A percentile compares a stretch with the other conserved stretches of the same genome.
phyloP scores from a whole-genome alignment of 1,284 basidiomycete genomes.

The Leccinum angustisporum region DNA sequence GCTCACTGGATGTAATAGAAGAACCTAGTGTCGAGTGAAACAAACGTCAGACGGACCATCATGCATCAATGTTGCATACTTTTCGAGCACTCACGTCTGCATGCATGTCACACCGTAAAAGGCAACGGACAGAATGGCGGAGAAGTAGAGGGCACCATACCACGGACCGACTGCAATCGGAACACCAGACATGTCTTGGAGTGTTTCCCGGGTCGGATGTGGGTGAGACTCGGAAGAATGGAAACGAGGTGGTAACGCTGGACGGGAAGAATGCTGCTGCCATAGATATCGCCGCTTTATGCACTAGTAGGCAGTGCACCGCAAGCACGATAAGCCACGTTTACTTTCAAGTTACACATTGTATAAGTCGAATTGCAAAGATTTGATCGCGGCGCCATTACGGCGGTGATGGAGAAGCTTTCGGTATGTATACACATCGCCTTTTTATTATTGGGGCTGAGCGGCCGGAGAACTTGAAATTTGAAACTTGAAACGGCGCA shows the following conservation, averaged over 20 bases:
- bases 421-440: not conserved
- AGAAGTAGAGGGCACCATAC: slow-evolving; percentile 4
- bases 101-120: slow-evolving; percentile 7
- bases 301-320: not conserved
- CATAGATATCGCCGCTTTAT: slow-evolving; percentile 2
- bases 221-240: too few species aligned
- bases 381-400: not conserved
- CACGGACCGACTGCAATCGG: not conserved
- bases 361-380: not conserved
- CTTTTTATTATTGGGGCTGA: not conserved
- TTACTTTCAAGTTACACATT: not conserved
- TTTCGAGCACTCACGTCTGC: slow-evolving; percentile 6
- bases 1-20: slow-evolving; percentile 10
- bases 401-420: not conserved
- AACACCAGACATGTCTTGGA: not conserved
- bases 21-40: not conserved
- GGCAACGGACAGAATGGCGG: slow-evolving; percentile 1
- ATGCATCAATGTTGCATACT: not conserved
- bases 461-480: too few species aligned
- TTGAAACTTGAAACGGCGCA: not conserved
- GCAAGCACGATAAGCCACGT: not conserved
- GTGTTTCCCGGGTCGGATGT: not conserved
- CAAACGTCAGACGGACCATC: not conserved
- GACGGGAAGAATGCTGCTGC: not conserved
- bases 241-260: not conserved